Evolutionary conservation across 768 basidiomycete genomes (phyloP).

Genomic region (Baorangia bicolor): DNA sequence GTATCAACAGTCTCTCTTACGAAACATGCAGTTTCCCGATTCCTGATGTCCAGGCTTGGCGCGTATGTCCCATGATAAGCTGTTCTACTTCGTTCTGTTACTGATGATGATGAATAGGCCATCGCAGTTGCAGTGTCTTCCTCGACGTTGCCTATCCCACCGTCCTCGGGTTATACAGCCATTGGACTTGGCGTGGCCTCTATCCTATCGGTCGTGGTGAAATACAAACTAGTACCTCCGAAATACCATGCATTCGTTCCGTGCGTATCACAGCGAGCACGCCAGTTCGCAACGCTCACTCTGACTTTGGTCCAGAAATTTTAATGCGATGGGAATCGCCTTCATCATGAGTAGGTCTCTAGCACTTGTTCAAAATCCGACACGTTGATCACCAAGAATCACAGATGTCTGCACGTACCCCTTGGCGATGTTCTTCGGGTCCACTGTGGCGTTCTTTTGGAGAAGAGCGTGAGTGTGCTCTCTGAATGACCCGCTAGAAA

Average conservation of each 20-base stretch:
- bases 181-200: not conserved
- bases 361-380: not conserved
- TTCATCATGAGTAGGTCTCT: not conserved
- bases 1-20: not conserved
- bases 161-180: not conserved
- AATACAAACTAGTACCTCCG: not conserved
- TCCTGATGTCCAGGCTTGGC: conserved; percentile 1
- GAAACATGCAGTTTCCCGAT: conserved; percentile 5
- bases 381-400: not conserved
- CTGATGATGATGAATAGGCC: not conserved
- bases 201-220: not conserved
- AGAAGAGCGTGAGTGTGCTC: not conserved
- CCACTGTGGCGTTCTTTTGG: not conserved
- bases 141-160: not conserved
- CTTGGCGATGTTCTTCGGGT: not conserved
- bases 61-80: not conserved
- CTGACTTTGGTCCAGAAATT: not conserved
- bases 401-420: not conserved
- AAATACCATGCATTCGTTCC: conserved; percentile 4
- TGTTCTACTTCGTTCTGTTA: not conserved
- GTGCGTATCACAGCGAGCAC: not conserved
- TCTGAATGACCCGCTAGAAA: not conserved
- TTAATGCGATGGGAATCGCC: not conserved
- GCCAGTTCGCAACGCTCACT: not conserved
- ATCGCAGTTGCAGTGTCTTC: not conserved